phyloP scores from a whole-genome alignment of 1,139 yeast species.

The Candida tetrigidarum region DNA sequence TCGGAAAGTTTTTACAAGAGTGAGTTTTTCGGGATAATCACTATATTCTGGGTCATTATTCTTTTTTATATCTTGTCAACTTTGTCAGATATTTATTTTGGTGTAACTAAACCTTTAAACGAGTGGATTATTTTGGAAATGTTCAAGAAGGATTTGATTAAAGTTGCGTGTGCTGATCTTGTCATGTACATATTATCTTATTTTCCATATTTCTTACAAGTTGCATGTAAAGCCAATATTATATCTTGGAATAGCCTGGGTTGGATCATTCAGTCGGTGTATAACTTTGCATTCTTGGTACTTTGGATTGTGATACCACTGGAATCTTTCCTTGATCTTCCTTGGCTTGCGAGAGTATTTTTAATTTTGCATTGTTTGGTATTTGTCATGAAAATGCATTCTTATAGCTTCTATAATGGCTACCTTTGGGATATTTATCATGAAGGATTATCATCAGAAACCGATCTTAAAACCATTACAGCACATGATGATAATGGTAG shows the following conservation, averaged over 20 bases:
- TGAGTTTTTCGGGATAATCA: constrained; percentile 65
- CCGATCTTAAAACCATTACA: constrained; percentile 26
- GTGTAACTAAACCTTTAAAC: constrained; percentile 27
- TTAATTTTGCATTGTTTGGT: constrained; percentile 83
- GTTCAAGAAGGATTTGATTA: constrained; percentile 57
- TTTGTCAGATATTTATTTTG: constrained; percentile 45
- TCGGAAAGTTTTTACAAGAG: constrained; percentile 39
- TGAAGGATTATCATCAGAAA: constrained; percentile 56
- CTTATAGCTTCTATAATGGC: constrained; percentile 88
- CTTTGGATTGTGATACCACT: constrained; percentile 60
- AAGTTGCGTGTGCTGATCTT: constrained; percentile 70
- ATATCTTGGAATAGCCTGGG: constrained; percentile 67
- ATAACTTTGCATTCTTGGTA: constrained; percentile 54
- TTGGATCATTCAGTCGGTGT: constrained; percentile 58
- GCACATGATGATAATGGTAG: constrained; percentile 18
- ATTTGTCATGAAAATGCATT: constrained; percentile 89
- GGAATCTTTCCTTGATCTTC: constrained; percentile 46
- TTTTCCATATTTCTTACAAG: constrained; percentile 59
- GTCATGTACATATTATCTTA: constrained; percentile 70
- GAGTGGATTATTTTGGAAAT: constrained; percentile 55
- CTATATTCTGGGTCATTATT: constrained; percentile 69
- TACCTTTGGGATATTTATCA: constrained; percentile 69
- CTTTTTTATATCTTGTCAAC: constrained; percentile 54
- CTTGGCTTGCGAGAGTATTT: constrained; percentile 90
- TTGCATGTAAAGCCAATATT: constrained; percentile 40